These are phyloP conservation scores for Bisporella sp. DNA, from an alignment of 2,329 filamentous ascomycete species.

Conservation along the genomic window DNA sequence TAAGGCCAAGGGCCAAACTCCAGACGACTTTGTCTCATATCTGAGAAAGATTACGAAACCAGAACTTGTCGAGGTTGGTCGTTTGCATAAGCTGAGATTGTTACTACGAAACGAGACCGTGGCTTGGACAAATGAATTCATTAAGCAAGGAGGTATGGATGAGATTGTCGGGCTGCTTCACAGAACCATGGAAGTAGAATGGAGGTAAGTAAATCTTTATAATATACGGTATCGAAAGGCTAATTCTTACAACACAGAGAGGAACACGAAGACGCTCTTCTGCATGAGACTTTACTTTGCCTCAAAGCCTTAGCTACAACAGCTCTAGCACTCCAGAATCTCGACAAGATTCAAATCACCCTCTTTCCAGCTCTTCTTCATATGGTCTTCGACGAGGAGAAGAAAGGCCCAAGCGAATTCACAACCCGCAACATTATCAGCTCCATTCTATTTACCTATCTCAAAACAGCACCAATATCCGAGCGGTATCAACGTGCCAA, in stretches of 20 bases:
- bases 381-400: constrained; percentile 96
- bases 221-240: too few species aligned
- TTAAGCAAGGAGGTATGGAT: constrained; percentile 82
- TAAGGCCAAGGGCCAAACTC: constrained; percentile 66
- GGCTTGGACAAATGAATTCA: constrained; percentile 89
- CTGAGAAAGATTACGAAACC: constrained; percentile 75
- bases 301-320: constrained; percentile 94
- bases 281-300: constrained; percentile 88
- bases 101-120: constrained; percentile 92
- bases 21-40: constrained; percentile 81
- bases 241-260: constrained; percentile 47
- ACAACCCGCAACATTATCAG: constrained; percentile 87
- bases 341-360: constrained; percentile 70
- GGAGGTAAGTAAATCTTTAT: constrained; percentile 58
- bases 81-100: constrained; percentile 85
- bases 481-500: constrained; percentile 63
- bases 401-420: constrained; percentile 95
- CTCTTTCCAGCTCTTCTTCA: constrained; percentile 80
- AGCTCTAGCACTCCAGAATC: constrained; percentile 72
- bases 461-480: constrained; percentile 56
- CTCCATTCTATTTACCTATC: constrained; percentile 81
- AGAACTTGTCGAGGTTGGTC: constrained; percentile 83
- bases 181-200: constrained; percentile 92
- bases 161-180: constrained; percentile 82
- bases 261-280: constrained; percentile 87